Base-by-base conservation (phyloP, 768 basidiomycete species). In the Pholiota conissans region DNA sequence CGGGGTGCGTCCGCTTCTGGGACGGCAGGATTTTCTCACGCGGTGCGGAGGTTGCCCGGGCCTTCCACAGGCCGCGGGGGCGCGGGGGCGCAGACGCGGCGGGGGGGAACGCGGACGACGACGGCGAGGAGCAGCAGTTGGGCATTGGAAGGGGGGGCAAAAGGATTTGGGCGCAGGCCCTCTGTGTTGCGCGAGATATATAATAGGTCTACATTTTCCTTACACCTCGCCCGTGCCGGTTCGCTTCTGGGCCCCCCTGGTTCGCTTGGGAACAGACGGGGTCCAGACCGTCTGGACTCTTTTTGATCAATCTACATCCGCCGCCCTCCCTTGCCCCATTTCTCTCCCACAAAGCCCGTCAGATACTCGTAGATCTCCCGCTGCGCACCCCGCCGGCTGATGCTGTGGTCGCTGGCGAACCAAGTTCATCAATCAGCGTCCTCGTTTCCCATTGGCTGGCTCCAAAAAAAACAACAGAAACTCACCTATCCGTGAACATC, bases 401-500 rank as follows among this genome's bases (percentile, higher is more conserved):
- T 96, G 9, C 76, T 67, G 67, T 97, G 96, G 68, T 95, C 92
- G 64, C 93, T 95, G n/a, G 42, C 42, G 22, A 11, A 11, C 20
- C 42, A 45, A 18, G n/a, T n/a, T n/a, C n/a, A n/a, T n/a, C n/a
- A 32, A 32, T 6, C 6, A 32, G 13, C 6, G 30, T 32, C 30
- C 30, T 6, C 6, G 13, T 6, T 69, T 55, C 57, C 62, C 42
- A 42, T 58, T 55, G 42, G 56, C 37, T 52, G 27, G 39, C 56
- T 48, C 59, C 52, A 55, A 35, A 54, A 49, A 53, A 46, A 26
- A 26, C 53, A 20, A 45, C 52, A 22, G 28, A 16, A 26, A 67
- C 83, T 66, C 57, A 92, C 90, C 92, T 93, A 73, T 99, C 97
- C 22, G 94, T 94, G 74, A 98, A 99, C 91, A 98, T 93, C 67